Base-by-base conservation (phyloP, 2,329 filamentous ascomycete genomes). In the Zelopaecilomyces penicillatus region DNA sequence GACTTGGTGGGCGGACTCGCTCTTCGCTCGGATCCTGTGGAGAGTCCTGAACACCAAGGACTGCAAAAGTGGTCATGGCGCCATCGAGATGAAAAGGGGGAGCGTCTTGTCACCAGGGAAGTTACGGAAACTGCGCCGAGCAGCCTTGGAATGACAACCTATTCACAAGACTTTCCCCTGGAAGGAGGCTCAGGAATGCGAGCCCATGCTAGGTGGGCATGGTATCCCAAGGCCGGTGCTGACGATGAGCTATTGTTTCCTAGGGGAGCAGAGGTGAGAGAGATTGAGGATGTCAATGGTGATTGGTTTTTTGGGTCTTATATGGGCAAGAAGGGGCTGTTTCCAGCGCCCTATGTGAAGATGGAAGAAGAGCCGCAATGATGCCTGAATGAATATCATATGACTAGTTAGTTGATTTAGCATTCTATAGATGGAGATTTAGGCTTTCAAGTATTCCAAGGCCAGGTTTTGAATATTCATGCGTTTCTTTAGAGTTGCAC, bases 301-400 rank as follows among this genome's bases (percentile, higher is more conserved):
- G 89, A 95, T 61, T 97, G 90, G 90, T 89, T 77, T 57, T 85
- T 83, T 67, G 91, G 91, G 0, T 80, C 81, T 29, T 96, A 95
- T 69, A 89, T 88, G 66, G 89, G 88, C 0, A 69, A 67, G 27
- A 82, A 79, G 54, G 90, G 88, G 0, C 56, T 96, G 52, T 94
- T 96, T 59, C 90, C 90, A 4, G 82, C 82, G 5, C 76, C 79
- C 6, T 91, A 91, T 71, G 85, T 89, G 28, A 69, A 69, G 52
- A 57, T 80, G 29, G 52, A 35, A n/a, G 19, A 19, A 19, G 19
- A 27, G 40, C 26, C 8, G 35, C 8, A 34, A 9, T 39, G 11
- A 44, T 33, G 36, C 32, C n/a, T 39, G 36, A 26, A 44, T 32
- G 27, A 10, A 11, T 7, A n/a, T 12, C 8, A 33, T 12, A 35